Evolutionary conservation across 768 basidiomycete genomes (phyloP), one percentile per base, ranked within the genome.

Genomic region (Termitomyces sp.): DNA sequence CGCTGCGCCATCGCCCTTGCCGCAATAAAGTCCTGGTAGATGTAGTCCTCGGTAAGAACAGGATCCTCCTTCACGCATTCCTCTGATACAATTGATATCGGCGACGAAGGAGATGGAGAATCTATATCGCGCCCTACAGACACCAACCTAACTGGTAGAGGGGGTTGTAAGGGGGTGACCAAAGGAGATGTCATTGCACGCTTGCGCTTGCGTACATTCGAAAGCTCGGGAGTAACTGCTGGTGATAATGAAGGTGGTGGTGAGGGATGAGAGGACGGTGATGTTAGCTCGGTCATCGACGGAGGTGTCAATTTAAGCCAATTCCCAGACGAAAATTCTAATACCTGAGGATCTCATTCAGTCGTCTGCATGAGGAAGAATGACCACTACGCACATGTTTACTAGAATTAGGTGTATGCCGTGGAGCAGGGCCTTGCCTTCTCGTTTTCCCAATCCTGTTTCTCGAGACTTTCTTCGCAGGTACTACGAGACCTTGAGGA

Each of bases 301-400:
- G 40, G 31, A 12, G 53, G 41, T 6, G 53, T 42, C 31, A 54
- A 18, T 22, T 49, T 49, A 9, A 54, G 40, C 53, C 53, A 43
- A 25, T 27, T 16, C 1, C 29, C 33, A 2, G 53, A 50, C 5
- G 35, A 49, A 3, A 50, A n/a, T 20, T 50, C 40, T 9, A 54
- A 22, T 3, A 27, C 40, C 53, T 54, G 33, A 10, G 2, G 13
- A 27, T 23, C 9, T 35, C 22, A 2, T 25, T 35, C 11, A 27
- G 25, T 38, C n/a, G 23, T 36, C 3, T 13, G 11, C 27, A 25
- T 49, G 6, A 36, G 15, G 25, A 18, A 36, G 4, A 36, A 36
- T 49, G 7, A 7, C 35, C 35, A 25, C 16, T 49, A 23, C 48
- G 35, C n/a, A 49, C 48, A 49, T 6, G 5, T 36, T 49, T 36